Conservation (phyloP, 768 basidiomycete genomes). For the Sporobolomyces phaffii region DNA sequence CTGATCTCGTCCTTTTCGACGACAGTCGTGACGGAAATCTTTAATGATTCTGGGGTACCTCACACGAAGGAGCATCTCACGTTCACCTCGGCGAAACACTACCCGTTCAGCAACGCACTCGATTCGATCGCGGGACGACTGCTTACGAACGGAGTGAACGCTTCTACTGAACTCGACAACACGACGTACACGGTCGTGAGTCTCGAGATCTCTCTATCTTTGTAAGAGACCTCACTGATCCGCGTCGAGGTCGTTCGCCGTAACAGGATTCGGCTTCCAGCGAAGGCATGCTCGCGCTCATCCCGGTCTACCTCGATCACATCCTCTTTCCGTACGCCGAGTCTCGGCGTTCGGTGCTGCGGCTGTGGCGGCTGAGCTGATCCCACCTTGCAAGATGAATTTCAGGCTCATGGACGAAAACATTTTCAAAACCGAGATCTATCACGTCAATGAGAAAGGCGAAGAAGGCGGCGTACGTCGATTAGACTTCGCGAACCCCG, state of each 20-base stretch:
- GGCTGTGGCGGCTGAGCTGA: too few species aligned
- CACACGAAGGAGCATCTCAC: constrained; percentile 92
- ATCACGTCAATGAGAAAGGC: constrained; percentile 84
- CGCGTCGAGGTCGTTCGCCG: too few species aligned
- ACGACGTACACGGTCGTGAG: constrained; percentile 81
- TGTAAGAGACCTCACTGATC: too few species aligned
- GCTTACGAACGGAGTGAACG: neutral
- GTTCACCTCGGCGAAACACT: constrained; percentile 84
- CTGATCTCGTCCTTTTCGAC: constrained; percentile 3
- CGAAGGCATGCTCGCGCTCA: constrained; percentile 58
- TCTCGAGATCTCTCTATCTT: too few species aligned
- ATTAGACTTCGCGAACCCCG: neutral
- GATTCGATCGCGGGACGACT: neutral
- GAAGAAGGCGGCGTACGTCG: constrained; percentile 64
- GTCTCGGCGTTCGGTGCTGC: neutral
- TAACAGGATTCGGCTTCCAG: constrained; percentile 76
- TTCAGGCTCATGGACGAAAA: constrained; percentile 67
- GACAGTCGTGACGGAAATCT: constrained; percentile 30
- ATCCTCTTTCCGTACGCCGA: constrained; percentile 83
- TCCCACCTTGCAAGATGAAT: too few species aligned
- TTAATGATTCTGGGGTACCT: constrained; percentile 65
- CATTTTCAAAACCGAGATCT: constrained; percentile 57
- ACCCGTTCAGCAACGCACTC: neutral
- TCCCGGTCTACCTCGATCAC: constrained; percentile 83
- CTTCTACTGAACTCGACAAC: constrained; percentile 43